Base-by-base conservation (phyloP, 768 basidiomycete genomes). In the Phlebiopsis gigantea region DNA sequence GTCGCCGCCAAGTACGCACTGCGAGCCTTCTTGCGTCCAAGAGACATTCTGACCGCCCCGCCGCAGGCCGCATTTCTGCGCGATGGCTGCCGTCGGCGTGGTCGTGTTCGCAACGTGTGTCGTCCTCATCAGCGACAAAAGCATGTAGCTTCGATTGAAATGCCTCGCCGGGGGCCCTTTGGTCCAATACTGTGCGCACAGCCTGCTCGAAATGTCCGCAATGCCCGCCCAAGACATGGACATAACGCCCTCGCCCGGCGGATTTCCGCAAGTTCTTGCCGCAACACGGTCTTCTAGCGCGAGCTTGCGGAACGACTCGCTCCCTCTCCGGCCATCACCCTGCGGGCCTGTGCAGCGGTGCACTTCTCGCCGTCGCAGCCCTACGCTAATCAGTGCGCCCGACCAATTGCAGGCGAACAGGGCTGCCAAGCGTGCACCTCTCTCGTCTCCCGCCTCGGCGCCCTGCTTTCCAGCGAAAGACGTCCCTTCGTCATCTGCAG, bases 1-100 rank as follows among this genome's bases (percentile, higher is more conserved):
- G 72, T 70, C 28, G 79, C 77, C 15, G 75, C 79, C 25, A 84
- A 81, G 88, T 77, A 59, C 65, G 72, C 84, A 41, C 46, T 62
- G 46, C 41, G 25, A 34, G 45, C 43, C 10, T 28, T 6, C 22
- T 39, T 46, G 25, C 41, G 41, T 28, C 21, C 34, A 17, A 50
- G 22, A 31, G 29, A 4, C n/a, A 21, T 53, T 56, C 47, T 59
- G n/a, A 6, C 57, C 25, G 49, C 46, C 51, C 44, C 25, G 15
- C 7, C 29, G 17, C 46, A 72, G 71, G 29, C 61, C 63, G 9
- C 71, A 71, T 57, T 56, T 69, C n/a, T 46, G 58, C n/a, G 57
- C 68, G 5, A 63, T 72, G 56, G 52, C 56, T 29, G 17, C 58
- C 4, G 59, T 71, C 17, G 63, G 60, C 2, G 28, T 64, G 43